Conservation (phyloP, 163 green algal genomes). For the Coccomyxa subellipsoidea region DNA sequence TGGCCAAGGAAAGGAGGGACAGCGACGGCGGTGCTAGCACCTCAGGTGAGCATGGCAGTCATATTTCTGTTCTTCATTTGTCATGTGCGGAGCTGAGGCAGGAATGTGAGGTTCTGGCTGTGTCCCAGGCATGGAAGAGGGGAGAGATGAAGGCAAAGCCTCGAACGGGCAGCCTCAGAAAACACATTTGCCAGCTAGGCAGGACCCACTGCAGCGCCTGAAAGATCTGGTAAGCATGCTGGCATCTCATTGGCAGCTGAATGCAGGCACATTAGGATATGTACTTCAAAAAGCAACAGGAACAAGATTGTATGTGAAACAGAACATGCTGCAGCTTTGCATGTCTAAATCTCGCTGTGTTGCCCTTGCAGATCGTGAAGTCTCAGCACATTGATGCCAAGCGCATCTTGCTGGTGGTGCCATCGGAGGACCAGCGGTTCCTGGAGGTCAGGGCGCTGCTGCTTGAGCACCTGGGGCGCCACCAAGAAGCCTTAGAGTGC, state of each 20-base stretch:
- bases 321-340: too few species aligned
- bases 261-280: too few species aligned
- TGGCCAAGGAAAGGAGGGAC: constrained; percentile 25
- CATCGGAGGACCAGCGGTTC: constrained; percentile 28
- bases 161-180: constrained; percentile 17
- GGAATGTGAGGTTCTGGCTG: too few species aligned
- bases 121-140: background rate
- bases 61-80: too few species aligned
- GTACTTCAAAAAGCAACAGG: too few species aligned
- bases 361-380: constrained; percentile 13
- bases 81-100: too few species aligned
- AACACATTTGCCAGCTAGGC: background rate
- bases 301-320: too few species aligned
- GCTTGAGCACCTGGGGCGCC: constrained; percentile 66
- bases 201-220: constrained; percentile 11
- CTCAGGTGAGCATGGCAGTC: background rate
- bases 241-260: too few species aligned
- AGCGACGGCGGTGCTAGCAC: background rate
- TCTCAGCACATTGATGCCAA: constrained; percentile 25
- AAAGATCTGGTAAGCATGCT: constrained; percentile 31
- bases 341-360: background rate
- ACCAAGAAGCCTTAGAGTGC: constrained; percentile 61
- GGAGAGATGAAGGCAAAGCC: background rate
- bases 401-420: constrained; percentile 41
- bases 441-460: constrained; percentile 72